Evolutionary conservation across 2,329 filamentous ascomycete species (phyloP), one percentile per base, ranked within the genome.

Genomic region (Colletotrichum navitas): DNA sequence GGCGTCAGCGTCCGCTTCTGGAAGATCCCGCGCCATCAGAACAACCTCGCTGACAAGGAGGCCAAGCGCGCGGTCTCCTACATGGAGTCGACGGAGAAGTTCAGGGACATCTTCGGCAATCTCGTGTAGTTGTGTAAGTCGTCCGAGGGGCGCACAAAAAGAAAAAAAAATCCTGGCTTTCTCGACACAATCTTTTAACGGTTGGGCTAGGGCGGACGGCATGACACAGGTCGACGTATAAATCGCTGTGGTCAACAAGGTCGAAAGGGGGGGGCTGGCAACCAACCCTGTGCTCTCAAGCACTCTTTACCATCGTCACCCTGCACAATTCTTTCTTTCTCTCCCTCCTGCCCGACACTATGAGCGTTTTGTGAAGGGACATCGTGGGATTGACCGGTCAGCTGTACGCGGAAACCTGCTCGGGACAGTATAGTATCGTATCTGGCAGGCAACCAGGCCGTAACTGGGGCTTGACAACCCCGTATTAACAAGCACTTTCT

Each of bases 21-120:
- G 86, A 78, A 75, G 59, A 85, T 89, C 43, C 81, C 81, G 2
- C 79, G 82, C 47, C 78, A 82, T 18, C 81, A 74, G 76, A 88
- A 88, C 74, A 61, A 39, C 0, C 71, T 75, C 43, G 86, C 86
- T 0, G 84, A 87, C 75, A 73, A 62, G 3, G 80, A 78, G 47
- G 83, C 83, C 3, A 83, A 83, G 63, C 34, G 72, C 5, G 81
- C 77, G 11, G 76, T 77, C 32, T 29, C 64, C 8, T 29, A n/a
- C 10, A 21, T 59, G 3, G 12, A 14, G 29, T 29, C 47, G 3
- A 41, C 5, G 21, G 8, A 14, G 1, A 45, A 54, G 3, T 68
- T 52, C 29, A 5, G n/a, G 36, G 21, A 59, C 12, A 5, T 41
- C 29, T 0, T 8, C 4, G 63, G 58, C 5, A 2, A 29, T 16